Base-by-base conservation (phyloP, 768 basidiomycete species). In the Calocybe indica region DNA sequence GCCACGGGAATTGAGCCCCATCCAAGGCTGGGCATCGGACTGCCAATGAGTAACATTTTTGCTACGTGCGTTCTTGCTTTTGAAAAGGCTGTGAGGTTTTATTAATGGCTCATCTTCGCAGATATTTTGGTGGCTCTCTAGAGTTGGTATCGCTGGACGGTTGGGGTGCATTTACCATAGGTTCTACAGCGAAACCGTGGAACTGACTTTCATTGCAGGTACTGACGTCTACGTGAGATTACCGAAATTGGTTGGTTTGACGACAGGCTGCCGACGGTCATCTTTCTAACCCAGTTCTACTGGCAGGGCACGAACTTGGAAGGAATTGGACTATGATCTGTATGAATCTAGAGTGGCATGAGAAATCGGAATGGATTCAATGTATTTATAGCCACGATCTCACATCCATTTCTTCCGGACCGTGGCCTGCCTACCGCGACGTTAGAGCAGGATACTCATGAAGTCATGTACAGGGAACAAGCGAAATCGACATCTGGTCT, bases 41-140 rank as follows among this genome's bases (percentile, higher is more conserved):
- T 92, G 13, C 88, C 90, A 0, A 89, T 92, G 88, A 88, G 90
- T 61, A 85, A 89, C 57, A 91, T 92, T 33, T 92, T 82, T 63
- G 82, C 90, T 49, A 90, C 83, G 78, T 88, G 55, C 49, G 79
- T 64, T 13, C 42, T 52, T 42, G 22, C 5, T 37, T 47, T 12
- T 40, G 13, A 33, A 37, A 37, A 52, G 33, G 2, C 40, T 29
- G 15, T 15, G 37, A 8, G 45, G 32, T 39, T n/a, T 48, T 43
- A 43, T 37, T 43, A 33, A 43, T 7, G 28, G 28, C 12, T 22
- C 32, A 11, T 3, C 29, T 33, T 43, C 48, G 5, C 53, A 89
- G 87, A 43, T 92, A 91, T 64, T 90, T 91, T 56, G 88, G 89
- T 14, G 90, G 90, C 6, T 84, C 83, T 2, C 62, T 92, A 37